These are phyloP conservation scores for Ustilago esculenta DNA, from an alignment of 1,284 basidiomycete genomes.

Conservation along the genomic window DNA sequence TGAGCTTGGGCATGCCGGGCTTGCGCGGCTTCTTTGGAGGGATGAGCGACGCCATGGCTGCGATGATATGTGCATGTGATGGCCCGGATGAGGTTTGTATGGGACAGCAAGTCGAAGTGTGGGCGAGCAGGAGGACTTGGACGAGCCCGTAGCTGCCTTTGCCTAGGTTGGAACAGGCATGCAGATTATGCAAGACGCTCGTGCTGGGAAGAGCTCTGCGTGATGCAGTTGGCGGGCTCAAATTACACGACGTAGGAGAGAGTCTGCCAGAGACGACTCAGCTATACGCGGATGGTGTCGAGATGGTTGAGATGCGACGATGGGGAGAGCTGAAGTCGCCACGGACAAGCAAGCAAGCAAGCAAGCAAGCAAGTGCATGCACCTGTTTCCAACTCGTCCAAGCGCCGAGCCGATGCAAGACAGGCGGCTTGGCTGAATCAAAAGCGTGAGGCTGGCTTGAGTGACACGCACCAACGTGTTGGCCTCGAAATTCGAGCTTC, in stretches of 20 bases:
- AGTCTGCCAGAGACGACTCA: conserved; percentile 11
- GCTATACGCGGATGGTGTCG: not conserved
- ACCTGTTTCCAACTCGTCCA: not conserved
- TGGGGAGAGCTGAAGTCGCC: not conserved
- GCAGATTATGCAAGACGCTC: not conserved
- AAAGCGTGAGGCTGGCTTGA: too few relatives aligned
- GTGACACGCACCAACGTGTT: too few relatives aligned
- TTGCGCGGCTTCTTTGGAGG: conserved; percentile 59
- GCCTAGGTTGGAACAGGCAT: conserved; percentile 2
- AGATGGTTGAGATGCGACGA: not conserved
- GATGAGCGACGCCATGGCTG: conserved; percentile 58
- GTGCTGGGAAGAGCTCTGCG: not conserved
- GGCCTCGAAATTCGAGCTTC: too few relatives aligned
- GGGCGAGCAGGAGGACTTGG: too few relatives aligned
- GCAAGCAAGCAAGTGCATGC: not conserved
- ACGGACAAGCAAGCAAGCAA: not conserved
- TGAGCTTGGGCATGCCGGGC: conserved; percentile 63
- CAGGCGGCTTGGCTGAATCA: too few relatives aligned
- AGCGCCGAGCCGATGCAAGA: too few relatives aligned
- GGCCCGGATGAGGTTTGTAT: not conserved
- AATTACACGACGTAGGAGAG: not conserved
- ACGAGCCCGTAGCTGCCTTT: conserved; percentile 1
- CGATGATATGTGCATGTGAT: not conserved
- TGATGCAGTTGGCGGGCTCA: too few relatives aligned
- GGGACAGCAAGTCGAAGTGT: not conserved